Evolutionary conservation across 805 yeast species (phyloP), one percentile per base, ranked within the genome.

Genomic region (Groenewaldozyma tartarivorans): DNA sequence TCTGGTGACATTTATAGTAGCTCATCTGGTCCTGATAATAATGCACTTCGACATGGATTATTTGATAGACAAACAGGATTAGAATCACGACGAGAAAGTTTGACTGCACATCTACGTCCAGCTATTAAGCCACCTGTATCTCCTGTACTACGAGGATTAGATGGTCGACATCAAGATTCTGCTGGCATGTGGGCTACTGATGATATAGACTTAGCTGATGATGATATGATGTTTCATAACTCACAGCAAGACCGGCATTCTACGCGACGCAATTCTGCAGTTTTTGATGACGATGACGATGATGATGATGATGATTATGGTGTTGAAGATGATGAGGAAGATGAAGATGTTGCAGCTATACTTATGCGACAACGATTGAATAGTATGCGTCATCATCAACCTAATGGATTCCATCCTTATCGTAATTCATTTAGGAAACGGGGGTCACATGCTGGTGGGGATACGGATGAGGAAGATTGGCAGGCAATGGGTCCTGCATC

Each of bases 391-490:
- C 13, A 31, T 19, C n/a, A 18, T 19, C 4, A 15, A n/a, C 9
- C 29, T 9, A 7, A 24, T 9, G n/a, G n/a, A n/a, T n/a, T n/a
- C n/a, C 13, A 31, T 19, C n/a, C 16, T 19, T 4, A 15, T 17
- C 9, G 11, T 9, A 7, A 24, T 9, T 13, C 13, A 13, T 7
- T 13, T 13, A 7, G 29, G 29, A 24, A 24, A 24, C 29, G 36
- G 3, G 22, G 11, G 5, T 35, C 32, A 17, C 51, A 52, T 18
- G n/a, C n/a, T n/a, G 66, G 60, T 39, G 71, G 78, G 34, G 94
- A 85, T 54, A 90, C 98, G 0, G 98, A 90, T 60, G 97, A 90
- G 56, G 98, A 90, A 61, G 97, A 90, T 61, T 90, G 98, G 98
- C 82, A 79, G 47, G 64, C 86, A 0, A 80, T 88, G 40, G 96